Base-by-base conservation (phyloP, 2,329 filamentous ascomycete species). In the Aureobasidium sp. region DNA sequence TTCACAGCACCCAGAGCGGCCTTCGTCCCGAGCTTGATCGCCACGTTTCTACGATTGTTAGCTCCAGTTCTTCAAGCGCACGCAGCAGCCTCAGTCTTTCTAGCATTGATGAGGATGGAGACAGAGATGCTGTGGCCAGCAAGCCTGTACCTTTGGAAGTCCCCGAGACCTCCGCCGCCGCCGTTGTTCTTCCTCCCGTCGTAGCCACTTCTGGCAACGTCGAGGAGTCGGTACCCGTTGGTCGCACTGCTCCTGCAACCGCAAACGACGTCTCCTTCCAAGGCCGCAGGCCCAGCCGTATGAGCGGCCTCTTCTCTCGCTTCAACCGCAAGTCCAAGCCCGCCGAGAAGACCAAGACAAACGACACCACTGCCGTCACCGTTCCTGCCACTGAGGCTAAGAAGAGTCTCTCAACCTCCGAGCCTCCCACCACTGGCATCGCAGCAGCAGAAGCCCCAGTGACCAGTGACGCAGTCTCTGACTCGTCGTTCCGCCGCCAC, bases 371-470 rank as follows among this genome's bases (percentile, higher is more conserved):
- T 73, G 71, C 61, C 71, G 75, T 29, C 7, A 83, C 84, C 64
- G 68, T 83, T 14, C 82, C 82, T 13, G 81, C 82, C 6, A 78
- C 77, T 0, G 75, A 78, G 10, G 71, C 82, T 6, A 76, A 75
- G 21, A 83, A 79, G 63, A 75, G 75, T 1, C 71, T 72, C 30
- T 69, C 73, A 9, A 69, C 59, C 14, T 48, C 37, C 11, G 39
- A 37, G 50, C 32, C 62, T 9, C 61, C 30, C 44, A 60, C 48
- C 48, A 58, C 54, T 45, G 58, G 61, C 6, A 53, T 57, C 30
- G 53, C 57, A 21, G 21, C 21, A 21, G 45, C 55, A 21, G 37
- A 41, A 9, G 66, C 50, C 27, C 50, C 39, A 10, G 54, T 47
- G 9, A 61, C 44, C 59, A 45, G 48, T n/a, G 53, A 61, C 30